Base-by-base conservation (phyloP, 2,329 filamentous ascomycete species). In the Exserohilum turcica region DNA sequence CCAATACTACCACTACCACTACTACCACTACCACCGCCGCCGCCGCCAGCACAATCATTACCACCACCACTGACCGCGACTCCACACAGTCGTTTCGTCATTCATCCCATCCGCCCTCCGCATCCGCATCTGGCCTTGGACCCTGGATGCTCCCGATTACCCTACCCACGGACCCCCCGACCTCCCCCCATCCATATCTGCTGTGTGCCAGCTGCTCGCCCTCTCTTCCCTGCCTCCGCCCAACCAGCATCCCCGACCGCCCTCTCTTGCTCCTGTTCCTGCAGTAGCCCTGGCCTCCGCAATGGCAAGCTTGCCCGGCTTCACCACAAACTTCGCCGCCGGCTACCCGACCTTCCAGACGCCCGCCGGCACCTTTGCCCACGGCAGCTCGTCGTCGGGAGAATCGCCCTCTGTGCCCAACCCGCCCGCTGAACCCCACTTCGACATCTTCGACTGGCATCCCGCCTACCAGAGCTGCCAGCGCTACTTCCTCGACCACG, bases 371-470 rank as follows among this genome's bases (percentile, higher is more conserved):
- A 61, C 65, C 24, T 71, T 73, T 51, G 52, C 65, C 36, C 66
- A 53, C 39, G 66, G 56, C 21, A 64, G 59, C 48, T 60, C 63
- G 15, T 65, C 61, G 7, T 65, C 67, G 1, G 67, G 61, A 15
- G 60, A 54, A 12, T 69, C 67, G 15, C 64, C 63, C 2, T 61
- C 65, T 9, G 57, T 50, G n/a, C 63, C 59, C 40, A 64, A 57
- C 36, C 37, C 60, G 15, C 48, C 65, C 15, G 53, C 61, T 24
- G 51, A 63, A 35, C 68, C 70, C 5, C 77, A 80, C 57, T 86
- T 92, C 75, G 89, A 93, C 74, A 89, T 97, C 60, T 88, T 97
- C 72, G 89, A 92, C 56, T 97, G 94, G 94, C 90, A 96, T 73
- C 90, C 91, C 8, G 88, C 89, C 54, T 96, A 95, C 74, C 88